Base-by-base conservation (phyloP, 2,329 filamentous ascomycete species). In the Raffaelea albimanens region DNA sequence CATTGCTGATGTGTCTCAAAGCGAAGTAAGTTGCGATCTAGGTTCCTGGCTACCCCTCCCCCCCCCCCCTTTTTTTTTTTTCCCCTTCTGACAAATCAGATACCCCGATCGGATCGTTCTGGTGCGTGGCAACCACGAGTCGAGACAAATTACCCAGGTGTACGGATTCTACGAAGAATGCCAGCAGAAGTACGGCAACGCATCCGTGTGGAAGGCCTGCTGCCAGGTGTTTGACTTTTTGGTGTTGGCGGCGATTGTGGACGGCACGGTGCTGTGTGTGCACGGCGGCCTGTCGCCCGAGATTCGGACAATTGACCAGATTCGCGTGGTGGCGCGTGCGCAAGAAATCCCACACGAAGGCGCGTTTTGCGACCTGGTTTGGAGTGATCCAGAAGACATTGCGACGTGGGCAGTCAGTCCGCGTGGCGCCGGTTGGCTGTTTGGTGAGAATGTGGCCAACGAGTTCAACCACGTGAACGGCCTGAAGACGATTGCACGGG, bases 81-180 rank as follows among this genome's bases (percentile, higher is more conserved):
- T 4, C 19, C 22, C 18, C 21, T 4, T 23, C 21, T 10, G n/a
- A n/a, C n/a, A n/a, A n/a, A n/a, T n/a, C 54, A 90, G 93, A 71
- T 98, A 97, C 67, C 93, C 93, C 5, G 83, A 94, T 56, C 83
- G 90, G 57, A 94, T 98, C 47, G 89, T 97, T 59, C 82, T 98
- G 10, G 95, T 98, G 56, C 87, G 93, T 56, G 93, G 93, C 53
- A 98, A 98, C 67, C 93, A 98, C 20, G 93, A 98, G 71, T 96
- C 90, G 56, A 84, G 93, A 59, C 93, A 97, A 70, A 97, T 97
- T 66, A 98, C 93, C 41, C 91, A 96, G 67, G 93, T 97, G 50
- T 98, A 98, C 65, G 93, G 93, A 52, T 98, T 98, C 72, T 98
- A 98, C 72, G 93, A 97, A 65, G 93, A 98, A 67, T 98, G 93